phyloP scores from a whole-genome alignment of 2,329 filamentous ascomycete species.

The Sporothrix pallida region DNA sequence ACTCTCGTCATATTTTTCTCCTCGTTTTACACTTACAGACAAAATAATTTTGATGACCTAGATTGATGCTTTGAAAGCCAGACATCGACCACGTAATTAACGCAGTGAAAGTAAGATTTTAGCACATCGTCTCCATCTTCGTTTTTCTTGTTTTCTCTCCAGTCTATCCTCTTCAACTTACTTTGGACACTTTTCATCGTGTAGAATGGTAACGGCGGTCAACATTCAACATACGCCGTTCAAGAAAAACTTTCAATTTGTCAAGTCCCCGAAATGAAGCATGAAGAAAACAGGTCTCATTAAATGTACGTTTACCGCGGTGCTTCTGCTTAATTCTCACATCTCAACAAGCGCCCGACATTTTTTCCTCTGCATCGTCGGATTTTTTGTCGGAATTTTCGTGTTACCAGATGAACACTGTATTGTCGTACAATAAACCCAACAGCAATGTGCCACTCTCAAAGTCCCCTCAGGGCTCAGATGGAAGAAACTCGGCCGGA shows the following conservation, averaged over 20 bases:
- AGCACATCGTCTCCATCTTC: neutral
- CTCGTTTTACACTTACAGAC: neutral
- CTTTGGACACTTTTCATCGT: neutral
- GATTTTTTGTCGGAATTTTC: slow-evolving; percentile 6
- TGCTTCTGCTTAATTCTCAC: neutral
- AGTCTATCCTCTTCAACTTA: neutral
- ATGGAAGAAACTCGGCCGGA: neutral
- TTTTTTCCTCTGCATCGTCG: slow-evolving; percentile 6
- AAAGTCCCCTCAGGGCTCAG: neutral
- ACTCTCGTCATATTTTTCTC: neutral
- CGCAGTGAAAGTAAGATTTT: neutral
- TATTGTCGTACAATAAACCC: neutral
- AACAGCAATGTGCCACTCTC: neutral
- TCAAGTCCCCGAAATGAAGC: neutral
- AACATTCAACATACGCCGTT: neutral
- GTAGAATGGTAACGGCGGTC: neutral
- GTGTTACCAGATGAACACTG: neutral
- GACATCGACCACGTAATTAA: neutral
- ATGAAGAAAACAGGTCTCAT: neutral
- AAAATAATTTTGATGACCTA: neutral
- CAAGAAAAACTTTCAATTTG: neutral
- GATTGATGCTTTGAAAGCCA: too few relatives aligned
- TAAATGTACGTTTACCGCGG: neutral
- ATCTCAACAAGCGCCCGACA: neutral
- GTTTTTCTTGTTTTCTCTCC: neutral